Evolutionary conservation across 441 rosid genomes (phyloP).

Genomic region (Corymbia calophylla): DNA sequence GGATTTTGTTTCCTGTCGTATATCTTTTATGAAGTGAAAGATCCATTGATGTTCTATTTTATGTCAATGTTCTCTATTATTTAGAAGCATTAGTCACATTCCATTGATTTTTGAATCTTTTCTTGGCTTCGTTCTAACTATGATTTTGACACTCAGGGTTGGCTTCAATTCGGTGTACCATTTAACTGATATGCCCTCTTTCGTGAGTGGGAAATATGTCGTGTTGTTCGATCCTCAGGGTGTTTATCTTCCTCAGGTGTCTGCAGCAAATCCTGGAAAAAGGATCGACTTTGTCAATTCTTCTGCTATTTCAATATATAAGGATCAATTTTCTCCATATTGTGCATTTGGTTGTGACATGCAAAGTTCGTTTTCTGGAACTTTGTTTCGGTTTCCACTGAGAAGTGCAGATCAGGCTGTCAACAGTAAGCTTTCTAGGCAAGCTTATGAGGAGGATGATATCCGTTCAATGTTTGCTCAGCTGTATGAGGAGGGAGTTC

Average conservation of each 20-base stretch:
- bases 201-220: slow-evolving; percentile 85
- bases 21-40: not conserved
- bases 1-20: not conserved
- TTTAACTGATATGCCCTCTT: slow-evolving; percentile 95
- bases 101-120: not conserved
- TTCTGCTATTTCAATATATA: slow-evolving; percentile 56
- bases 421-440: slow-evolving; percentile 86
- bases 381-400: slow-evolving; percentile 92
- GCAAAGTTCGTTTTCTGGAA: slow-evolving; percentile 60
- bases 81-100: not conserved
- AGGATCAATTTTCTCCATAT: slow-evolving; percentile 86
- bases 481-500: slow-evolving; percentile 78
- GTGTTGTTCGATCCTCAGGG: slow-evolving; percentile 97
- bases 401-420: slow-evolving; percentile 77
- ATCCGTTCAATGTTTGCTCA: slow-evolving; percentile 67
- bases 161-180: slow-evolving; percentile 99
- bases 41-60: too few species aligned
- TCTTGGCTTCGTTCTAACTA: not conserved
- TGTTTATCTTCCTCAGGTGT: slow-evolving; percentile 75
- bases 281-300: slow-evolving; percentile 79
- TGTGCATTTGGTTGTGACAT: slow-evolving; percentile 91
- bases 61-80: not conserved
- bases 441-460: slow-evolving; percentile 63
- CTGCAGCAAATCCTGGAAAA: slow-evolving; percentile 93
- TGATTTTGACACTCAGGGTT: slow-evolving; percentile 38